Evolutionary conservation across 345 rosid genomes (phyloP).

Genomic region (Dipteronia sinensis): DNA sequence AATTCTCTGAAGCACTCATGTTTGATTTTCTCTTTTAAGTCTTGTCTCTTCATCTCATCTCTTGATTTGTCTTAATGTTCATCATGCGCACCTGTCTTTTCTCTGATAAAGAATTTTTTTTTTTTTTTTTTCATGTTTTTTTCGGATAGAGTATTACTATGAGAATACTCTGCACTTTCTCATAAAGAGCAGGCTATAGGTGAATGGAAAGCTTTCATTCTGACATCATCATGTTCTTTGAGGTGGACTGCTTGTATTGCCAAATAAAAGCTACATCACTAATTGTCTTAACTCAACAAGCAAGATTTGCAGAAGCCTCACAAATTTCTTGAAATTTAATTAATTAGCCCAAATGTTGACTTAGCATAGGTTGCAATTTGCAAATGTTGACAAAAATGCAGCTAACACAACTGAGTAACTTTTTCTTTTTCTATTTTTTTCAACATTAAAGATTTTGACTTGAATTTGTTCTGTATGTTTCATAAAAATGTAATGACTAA

Average conservation of each 20-base stretch:
- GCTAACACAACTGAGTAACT: no score
- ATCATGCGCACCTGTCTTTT: not conserved
- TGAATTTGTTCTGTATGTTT: not conserved
- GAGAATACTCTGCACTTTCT: not conserved
- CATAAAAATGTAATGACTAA: not conserved
- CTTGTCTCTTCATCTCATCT: not conserved
- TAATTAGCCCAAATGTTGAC: not conserved
- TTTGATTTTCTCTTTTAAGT: slow-evolving; percentile 6
- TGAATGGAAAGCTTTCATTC: not conserved
- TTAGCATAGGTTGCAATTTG: no score
- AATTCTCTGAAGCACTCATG: not conserved
- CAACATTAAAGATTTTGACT: not conserved
- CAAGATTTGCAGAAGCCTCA: not conserved
- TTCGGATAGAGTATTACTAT: slow-evolving; percentile 3
- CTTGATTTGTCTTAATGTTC: not conserved
- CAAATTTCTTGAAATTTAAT: not conserved
- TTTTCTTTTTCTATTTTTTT: not conserved
- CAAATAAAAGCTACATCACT: not conserved
- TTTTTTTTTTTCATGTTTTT: not conserved
- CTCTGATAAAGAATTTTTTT: not conserved
- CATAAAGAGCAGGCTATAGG: not conserved
- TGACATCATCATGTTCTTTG: not conserved
- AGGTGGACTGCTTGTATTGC: not conserved
- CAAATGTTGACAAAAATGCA: not conserved
- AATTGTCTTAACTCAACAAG: not conserved